phyloP scores from a whole-genome alignment of 1,284 basidiomycete species.

The Apiotrichum sp. region DNA sequence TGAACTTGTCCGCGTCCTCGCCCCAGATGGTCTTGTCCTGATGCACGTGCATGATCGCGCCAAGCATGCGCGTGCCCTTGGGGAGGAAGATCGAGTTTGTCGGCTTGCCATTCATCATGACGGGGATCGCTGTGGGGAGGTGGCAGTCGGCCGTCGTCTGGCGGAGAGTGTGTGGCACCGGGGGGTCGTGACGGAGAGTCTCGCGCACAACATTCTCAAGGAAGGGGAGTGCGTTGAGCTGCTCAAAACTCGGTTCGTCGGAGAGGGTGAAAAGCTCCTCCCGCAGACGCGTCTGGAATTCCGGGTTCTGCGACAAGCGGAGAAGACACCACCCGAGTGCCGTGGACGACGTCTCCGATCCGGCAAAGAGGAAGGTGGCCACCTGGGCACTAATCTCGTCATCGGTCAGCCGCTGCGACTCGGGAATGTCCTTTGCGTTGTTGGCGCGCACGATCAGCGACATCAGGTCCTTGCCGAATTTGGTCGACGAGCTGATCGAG shows the following conservation, averaged over 20 bases:
- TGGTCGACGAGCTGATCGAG: constrained; percentile 39
- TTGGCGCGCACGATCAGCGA: constrained; percentile 55
- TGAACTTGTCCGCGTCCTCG: constrained; percentile 57
- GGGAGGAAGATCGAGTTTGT: constrained; percentile 20
- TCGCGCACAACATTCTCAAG: constrained; percentile 64
- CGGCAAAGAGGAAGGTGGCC: constrained; percentile 59
- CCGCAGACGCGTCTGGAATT: constrained; percentile 56
- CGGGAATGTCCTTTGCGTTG: constrained; percentile 53
- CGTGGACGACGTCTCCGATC: constrained; percentile 70
- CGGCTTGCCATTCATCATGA: constrained; percentile 38
- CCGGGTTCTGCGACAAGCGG: constrained; percentile 56
- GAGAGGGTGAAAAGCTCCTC: constrained; percentile 52
- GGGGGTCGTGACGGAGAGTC: constrained; percentile 59
- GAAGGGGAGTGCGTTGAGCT: constrained; percentile 51
- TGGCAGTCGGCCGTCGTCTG: constrained; percentile 55
- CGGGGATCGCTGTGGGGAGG: constrained; percentile 54
- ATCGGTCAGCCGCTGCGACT: constrained; percentile 57
- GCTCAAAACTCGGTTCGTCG: constrained; percentile 26
- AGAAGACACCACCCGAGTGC: constrained; percentile 68
- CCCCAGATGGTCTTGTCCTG: constrained; percentile 55
- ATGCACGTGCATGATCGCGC: constrained; percentile 14
- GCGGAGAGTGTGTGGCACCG: constrained; percentile 62
- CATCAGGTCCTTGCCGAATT: constrained; percentile 48
- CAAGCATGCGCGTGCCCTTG: not conserved
- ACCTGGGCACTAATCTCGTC: constrained; percentile 69